Conservation (phyloP, 2,329 filamentous ascomycete species). For the Talaromyces atroroseus region DNA sequence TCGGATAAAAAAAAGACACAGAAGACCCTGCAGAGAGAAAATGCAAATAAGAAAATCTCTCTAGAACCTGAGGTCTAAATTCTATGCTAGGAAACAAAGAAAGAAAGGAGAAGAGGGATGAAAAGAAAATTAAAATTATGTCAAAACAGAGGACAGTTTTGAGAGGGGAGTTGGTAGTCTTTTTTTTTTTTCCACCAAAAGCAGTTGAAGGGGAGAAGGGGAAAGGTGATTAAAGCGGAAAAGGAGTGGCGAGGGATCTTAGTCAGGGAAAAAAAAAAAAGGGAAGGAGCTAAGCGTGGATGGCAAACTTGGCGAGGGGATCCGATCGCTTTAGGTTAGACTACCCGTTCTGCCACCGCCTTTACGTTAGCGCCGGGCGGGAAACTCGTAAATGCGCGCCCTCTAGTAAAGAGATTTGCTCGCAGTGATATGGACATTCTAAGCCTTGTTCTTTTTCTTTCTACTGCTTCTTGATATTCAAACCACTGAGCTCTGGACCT, state of each 20-base stretch:
- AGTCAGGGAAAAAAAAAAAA: slow-evolving; percentile 6
- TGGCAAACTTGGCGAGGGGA: not conserved
- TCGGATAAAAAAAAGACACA: slow-evolving; percentile 17
- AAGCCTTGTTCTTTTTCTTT: too few species aligned
- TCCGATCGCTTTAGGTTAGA: too few species aligned
- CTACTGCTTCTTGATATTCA: too few species aligned
- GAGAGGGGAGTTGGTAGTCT: slow-evolving; percentile 8
- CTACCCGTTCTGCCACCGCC: too few species aligned
- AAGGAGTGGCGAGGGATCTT: slow-evolving; percentile 13
- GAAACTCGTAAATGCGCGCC: too few species aligned
- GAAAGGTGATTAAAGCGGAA: slow-evolving; percentile 3
- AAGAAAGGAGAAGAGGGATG: slow-evolving; percentile 22
- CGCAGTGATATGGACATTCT: too few species aligned
- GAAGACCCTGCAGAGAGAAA: slow-evolving; percentile 19
- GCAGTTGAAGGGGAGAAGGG: not conserved
- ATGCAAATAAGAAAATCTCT: slow-evolving; percentile 10
- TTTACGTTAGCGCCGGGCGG: too few species aligned
- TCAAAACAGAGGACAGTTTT: slow-evolving; percentile 12
- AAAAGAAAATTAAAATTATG: slow-evolving; percentile 13
- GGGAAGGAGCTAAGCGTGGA: not conserved
- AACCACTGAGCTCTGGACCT: too few species aligned
- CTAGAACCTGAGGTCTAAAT: slow-evolving; percentile 24
- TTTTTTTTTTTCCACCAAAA: not conserved
- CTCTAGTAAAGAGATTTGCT: too few species aligned
- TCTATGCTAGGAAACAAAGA: slow-evolving; percentile 26